Evolutionary conservation across 2,329 filamentous ascomycete species (phyloP), one percentile per base, ranked within the genome.

Genomic region (Aspergillus sp.): DNA sequence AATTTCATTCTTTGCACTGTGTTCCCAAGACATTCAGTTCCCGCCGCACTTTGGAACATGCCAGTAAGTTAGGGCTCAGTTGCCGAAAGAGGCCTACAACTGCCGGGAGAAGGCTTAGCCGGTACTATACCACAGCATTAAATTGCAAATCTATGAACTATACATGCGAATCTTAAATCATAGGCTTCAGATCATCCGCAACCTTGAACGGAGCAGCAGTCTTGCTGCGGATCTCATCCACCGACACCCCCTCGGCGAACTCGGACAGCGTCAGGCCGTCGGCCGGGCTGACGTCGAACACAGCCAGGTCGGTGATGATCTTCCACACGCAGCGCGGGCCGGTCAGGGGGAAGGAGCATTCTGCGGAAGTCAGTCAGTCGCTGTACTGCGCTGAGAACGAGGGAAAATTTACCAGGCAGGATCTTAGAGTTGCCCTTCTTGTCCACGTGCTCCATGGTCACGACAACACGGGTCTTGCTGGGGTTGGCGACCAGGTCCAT

Each of bases 401-500:
- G 5, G 22, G 10, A 1, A n/a, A 17, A 3, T 12, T 37, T 33
- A 44, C 33, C 22, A 28, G 51, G 35, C 27, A 82, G 69, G 45
- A 83, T 72, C 69, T 83, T 83, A 44, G 74, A 67, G 24, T 70
- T 70, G 17, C 79, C 79, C 47, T 80, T 75, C 65, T 80, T 81
- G 51, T 79, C 78, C 10, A 77, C 71, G 51, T 83, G 79, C 51
- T 82, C 78, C 27, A 78, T 82, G 1, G 78, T 75, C 3, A 82
- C 77, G 11, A 83, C 76, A 41, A 83, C 79, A 66, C 80, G 82
- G 47, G 79, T 83, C 52, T 71, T 71, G 47, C 79, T 74, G 2
- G 79, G 79, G 61, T 82, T 82, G 38, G 75, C 77, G 10, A 83
- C 78, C n/a, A 83, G 62, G 52, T 83, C 79, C 79, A 83, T 83